These are phyloP conservation scores for Fusarium udum DNA, from an alignment of 2,329 filamentous ascomycete species.

Conservation along the genomic window DNA sequence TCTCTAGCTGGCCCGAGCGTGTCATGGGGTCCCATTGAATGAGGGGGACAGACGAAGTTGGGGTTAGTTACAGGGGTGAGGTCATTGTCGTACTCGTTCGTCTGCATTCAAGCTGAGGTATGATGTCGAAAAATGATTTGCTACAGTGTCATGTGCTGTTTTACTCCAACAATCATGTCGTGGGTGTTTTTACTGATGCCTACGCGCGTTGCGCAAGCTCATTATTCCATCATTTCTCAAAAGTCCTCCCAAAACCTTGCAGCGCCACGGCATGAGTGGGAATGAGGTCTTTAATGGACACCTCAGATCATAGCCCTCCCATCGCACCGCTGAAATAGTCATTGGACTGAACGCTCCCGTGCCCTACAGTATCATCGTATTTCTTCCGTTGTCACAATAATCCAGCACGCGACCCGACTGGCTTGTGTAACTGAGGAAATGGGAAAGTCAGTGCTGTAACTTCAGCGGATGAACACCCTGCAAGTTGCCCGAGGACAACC, in stretches of 20 bases:
- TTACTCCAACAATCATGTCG: not conserved
- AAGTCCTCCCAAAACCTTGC: slow-evolving; percentile 40
- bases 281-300: slow-evolving; percentile 13
- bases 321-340: not conserved
- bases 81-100: slow-evolving; percentile 16
- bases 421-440: not conserved
- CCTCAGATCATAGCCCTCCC: slow-evolving; percentile 1
- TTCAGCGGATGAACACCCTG: slow-evolving; percentile 23
- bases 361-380: not conserved
- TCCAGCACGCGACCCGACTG: slow-evolving; percentile 8
- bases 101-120: not conserved
- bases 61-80: slow-evolving; percentile 29
- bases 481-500: slow-evolving; percentile 1
- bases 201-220: slow-evolving; percentile 15
- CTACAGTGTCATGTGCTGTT: not conserved
- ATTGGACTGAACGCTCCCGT: not conserved
- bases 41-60: slow-evolving; percentile 25
- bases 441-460: not conserved
- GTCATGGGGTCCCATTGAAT: slow-evolving; percentile 22
- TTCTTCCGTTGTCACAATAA: not conserved
- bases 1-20: slow-evolving; percentile 34
- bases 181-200: slow-evolving; percentile 1
- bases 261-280: slow-evolving; percentile 33
- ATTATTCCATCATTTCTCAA: slow-evolving; percentile 3
- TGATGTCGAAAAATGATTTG: not conserved